These are phyloP conservation scores for Casuarina equisetifolia DNA, from an alignment of 306 rosid species.

Conservation along the genomic window DNA sequence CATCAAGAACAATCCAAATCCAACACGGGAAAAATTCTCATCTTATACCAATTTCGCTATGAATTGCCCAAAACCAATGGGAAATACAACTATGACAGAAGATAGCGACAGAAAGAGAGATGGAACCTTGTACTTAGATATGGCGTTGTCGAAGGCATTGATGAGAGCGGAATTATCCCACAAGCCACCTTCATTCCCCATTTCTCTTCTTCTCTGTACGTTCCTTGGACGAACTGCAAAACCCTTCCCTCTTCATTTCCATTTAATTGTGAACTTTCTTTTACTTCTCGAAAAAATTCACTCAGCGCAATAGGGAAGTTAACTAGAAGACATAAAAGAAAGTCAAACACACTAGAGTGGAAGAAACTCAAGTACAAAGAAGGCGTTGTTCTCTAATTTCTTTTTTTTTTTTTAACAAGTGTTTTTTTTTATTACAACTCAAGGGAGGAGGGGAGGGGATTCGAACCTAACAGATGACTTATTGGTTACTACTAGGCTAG, in stretches of 20 bases:
- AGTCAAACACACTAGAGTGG: too few relatives aligned
- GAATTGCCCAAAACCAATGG: not conserved
- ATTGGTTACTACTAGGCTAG: too few relatives aligned
- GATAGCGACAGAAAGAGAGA: conserved; percentile 5
- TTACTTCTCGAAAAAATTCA: too few relatives aligned
- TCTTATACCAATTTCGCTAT: not conserved
- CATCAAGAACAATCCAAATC: not conserved
- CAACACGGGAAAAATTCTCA: not conserved
- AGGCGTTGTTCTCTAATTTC: too few relatives aligned
- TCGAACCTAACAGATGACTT: too few relatives aligned
- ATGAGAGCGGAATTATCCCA: conserved; percentile 91
- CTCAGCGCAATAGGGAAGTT: too few relatives aligned
- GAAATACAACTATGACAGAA: not conserved
- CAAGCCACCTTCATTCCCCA: conserved; percentile 63
- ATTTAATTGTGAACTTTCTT: too few relatives aligned
- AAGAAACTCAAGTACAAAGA: too few relatives aligned
- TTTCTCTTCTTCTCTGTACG: not conserved
- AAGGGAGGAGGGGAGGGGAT: too few relatives aligned
- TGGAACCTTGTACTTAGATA: conserved; percentile 67
- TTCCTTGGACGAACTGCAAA: not conserved
- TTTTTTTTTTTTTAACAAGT: too few relatives aligned
- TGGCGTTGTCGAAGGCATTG: conserved; percentile 67
- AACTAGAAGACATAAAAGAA: too few relatives aligned
- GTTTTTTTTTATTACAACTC: too few relatives aligned
- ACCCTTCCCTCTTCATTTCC: not conserved